Evolutionary conservation across 2,329 filamentous ascomycete genomes (phyloP), one percentile per base, ranked within the genome.

Genomic region (Botryotinia calthae): DNA sequence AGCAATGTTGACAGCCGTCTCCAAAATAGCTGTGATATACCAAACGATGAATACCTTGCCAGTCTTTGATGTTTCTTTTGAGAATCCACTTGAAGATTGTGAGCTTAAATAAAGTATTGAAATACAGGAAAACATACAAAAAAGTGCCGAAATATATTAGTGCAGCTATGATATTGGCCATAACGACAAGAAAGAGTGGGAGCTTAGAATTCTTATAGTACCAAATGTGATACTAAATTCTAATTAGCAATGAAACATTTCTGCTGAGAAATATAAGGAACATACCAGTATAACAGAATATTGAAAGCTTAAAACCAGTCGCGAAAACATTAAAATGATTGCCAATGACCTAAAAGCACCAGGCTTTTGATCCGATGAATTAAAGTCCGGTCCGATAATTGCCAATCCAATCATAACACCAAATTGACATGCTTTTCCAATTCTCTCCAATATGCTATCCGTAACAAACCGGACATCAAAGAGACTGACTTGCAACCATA

Each of bases 391-490:
- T 51, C 72, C 40, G 12, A 61, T 18, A 42, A 63, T 67, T n/a
- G 69, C 69, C 31, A 71, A 54, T 14, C 76, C 78, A 51, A 78
- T 83, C 86, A 89, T 89, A 40, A 85, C 82, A 18, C 83, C 86
- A 40, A 89, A 84, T 74, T 89, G 87, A 16, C 85, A 66, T 4
- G 84, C 85, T 75, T 88, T 89, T 75, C 84, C 86, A 48, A 84
- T 73, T 46, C 87, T 82, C 76, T 88, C 87, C 75, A 88, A 85
- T 28, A 88, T 80, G 34, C 83, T 86, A 77, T 90, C 87, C 61
- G 84, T 81, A 4, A 85, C 84, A 77, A 89, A 89, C 4, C 88
- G 85, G 37, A 89, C 84, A 78, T 90, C 87, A 77, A 87, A 88
- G 1, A 89, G 80, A 22, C 85, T 85, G 65, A 87, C 85, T 78